phyloP scores from a whole-genome alignment of 495 filamentous ascomycete species.

The Trichodelitschia bisporula region DNA sequence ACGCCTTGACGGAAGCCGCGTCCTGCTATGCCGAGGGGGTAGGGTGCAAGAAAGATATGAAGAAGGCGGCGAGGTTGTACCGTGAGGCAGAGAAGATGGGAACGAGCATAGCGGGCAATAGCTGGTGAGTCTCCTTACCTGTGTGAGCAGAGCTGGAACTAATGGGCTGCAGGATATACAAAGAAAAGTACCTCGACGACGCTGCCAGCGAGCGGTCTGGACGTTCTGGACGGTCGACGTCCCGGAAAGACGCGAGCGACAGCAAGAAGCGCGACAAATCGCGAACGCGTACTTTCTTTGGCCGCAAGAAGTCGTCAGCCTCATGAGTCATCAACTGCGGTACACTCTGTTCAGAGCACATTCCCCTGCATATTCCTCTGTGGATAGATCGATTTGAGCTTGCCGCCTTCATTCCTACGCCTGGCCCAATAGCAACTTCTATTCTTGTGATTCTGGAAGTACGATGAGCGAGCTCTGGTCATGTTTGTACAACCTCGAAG shows the following conservation, averaged over 20 bases:
- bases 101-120: conserved; percentile 93
- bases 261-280: conserved; percentile 40
- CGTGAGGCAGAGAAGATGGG: conserved; percentile 75
- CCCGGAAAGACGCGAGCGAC: conserved; percentile 18
- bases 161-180: conserved; percentile 49
- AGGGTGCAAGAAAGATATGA: conserved; percentile 80
- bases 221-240: conserved; percentile 6
- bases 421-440: no score
- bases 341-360: no score
- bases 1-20: conserved; percentile 38
- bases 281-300: conserved; percentile 39
- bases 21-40: conserved; percentile 18
- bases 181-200: conserved; percentile 65
- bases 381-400: no score
- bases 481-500: no score
- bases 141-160: not conserved
- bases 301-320: conserved; percentile 22
- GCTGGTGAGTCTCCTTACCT: conserved; percentile 41
- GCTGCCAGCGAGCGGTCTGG: conserved; percentile 13
- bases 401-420: no score
- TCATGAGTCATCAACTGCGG: no score
- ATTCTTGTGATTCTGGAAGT: no score
- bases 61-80: conserved; percentile 81
- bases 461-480: no score
- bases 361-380: no score